Base-by-base conservation (phyloP, 257 asterid genomes). In the Verbascum thapsus region DNA sequence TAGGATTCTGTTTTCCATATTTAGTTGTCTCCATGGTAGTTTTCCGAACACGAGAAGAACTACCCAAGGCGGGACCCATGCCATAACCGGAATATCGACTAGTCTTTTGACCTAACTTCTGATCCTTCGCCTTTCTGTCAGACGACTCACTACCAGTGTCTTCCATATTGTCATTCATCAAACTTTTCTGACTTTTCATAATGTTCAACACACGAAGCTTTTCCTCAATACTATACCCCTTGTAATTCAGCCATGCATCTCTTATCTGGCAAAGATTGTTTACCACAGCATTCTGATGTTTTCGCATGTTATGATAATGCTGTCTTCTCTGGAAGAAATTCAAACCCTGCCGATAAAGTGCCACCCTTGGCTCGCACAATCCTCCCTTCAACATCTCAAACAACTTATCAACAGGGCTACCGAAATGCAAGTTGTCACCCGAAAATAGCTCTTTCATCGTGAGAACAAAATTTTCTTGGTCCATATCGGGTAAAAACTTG, bases 321-420 rank as follows among this genome's bases (percentile, higher is more conserved):
- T 79, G 80, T 58, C 85, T 82, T 79, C 76, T 85, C 83, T 81
- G 95, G 63, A 90, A 83, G 80, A 88, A 90, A 71, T 59, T 84
- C 74, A 82, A 74, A 44, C 99, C 99, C 80, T 90, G 96, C 66
- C 95, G 81, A 61, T 94, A 94, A 60, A 90, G 86, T n/a, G 98
- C 95, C 68, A 88, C 96, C 80, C 99, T 88, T 1, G 99, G 98
- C 74, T 88, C 98, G 67, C 96, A 90, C 66, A 86, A 62, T 12
- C 99, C 99, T 53, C 95, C 98, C 84, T 87, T 94, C 85, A 94
- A 74, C 89, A 88, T 84, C 74, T 80, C 81, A 72, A 84, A 94
- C 76, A 94, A 69, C 68, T 77, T 80, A 35, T 69, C 72, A 40
- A 85, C 62, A 34, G 99, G 98, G 72, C 83, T 90, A 4, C 98